These are phyloP conservation scores for Tetratostichococcus sp. DNA, from an alignment of 139 green algal genomes.

Conservation along the genomic window DNA sequence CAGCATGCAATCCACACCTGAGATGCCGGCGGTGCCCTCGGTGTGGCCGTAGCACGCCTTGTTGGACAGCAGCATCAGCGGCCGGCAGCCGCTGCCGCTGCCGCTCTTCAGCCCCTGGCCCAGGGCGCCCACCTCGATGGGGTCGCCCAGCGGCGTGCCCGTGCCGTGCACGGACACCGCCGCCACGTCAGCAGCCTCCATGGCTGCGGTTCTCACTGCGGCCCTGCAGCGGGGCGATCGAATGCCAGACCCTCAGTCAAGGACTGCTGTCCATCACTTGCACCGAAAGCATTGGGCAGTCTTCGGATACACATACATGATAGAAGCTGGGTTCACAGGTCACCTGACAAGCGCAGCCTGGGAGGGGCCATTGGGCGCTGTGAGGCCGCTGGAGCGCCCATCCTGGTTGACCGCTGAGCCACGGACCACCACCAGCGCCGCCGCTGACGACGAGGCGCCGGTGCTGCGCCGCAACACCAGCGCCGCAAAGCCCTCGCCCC, in stretches of 20 bases:
- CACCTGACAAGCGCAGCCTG: constrained; percentile 53
- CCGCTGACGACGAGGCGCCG: constrained; percentile 2
- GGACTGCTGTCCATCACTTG: too few relatives aligned
- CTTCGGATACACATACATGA: too few relatives aligned
- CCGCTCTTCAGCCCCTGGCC: constrained; percentile 2
- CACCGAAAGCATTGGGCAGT: too few relatives aligned
- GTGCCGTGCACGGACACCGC: constrained; percentile 34
- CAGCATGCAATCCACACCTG: too few relatives aligned
- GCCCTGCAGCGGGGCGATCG: neutral
- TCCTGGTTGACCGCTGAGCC: constrained; percentile 82
- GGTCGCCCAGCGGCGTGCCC: constrained; percentile 46
- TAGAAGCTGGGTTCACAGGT: too few relatives aligned
- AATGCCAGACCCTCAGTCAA: too few relatives aligned
- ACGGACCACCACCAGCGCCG: constrained; percentile 36
- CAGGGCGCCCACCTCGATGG: constrained; percentile 42
- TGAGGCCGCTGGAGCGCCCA: constrained; percentile 76
- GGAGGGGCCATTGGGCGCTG: constrained; percentile 70
- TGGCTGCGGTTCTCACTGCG: constrained; percentile 29
- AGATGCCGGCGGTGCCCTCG: constrained; percentile 40
- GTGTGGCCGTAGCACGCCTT: constrained; percentile 58
- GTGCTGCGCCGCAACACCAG: neutral
- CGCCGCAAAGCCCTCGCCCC: constrained; percentile 31
- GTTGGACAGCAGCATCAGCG: constrained; percentile 29
- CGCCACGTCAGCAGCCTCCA: neutral
- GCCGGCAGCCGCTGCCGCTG: neutral